Evolutionary conservation across 148 eudicot species (phyloP), one percentile per base, ranked within the genome.

Genomic region (Linanthus parryae): DNA sequence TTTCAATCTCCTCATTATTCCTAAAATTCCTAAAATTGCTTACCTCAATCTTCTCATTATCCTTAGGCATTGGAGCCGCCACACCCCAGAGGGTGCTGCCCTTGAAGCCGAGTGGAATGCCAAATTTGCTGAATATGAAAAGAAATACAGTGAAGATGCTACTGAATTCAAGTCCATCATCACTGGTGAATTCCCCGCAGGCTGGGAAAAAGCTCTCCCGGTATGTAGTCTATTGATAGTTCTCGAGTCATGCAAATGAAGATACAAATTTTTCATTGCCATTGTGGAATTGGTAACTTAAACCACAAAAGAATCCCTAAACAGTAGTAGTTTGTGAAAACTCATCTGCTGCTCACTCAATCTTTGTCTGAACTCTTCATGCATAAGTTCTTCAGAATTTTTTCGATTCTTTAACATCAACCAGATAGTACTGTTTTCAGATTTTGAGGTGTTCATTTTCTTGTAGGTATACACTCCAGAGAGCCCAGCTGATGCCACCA

Each of bases 21-120:
- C n/a, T n/a, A n/a, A n/a, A n/a, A n/a, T n/a, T n/a, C 2, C 2
- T 7, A 35, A 41, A 11, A 13, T 37, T 29, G 9, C 48, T 5
- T 29, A 24, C 26, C 2, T 17, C 37, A 41, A 61, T 43, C 18
- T 33, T 20, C 34, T 26, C 39, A 18, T 45, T n/a, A n/a, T n/a
- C n/a, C n/a, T 0, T 35, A 92, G 99, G 48, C 99, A 92, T 65
- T 92, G 99, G 99, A 92, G 99, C 78, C 96, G 99, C 57, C 99
- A 92, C 60, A 56, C 68, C 53, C 63, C 99, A 30, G 80, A 71
- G 43, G 99, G 99, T 54, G 85, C 96, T 65, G 73, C 87, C 47
- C 62, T 81, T 56, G 99, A 92, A 74, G 76, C 96, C 63, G 96
- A 84, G 59, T 92, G 99, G 99, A 82, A 84, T 46, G 65, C 90